Evolutionary conservation across 306 rosid genomes (phyloP).

Genomic region (Carpinus viminea): DNA sequence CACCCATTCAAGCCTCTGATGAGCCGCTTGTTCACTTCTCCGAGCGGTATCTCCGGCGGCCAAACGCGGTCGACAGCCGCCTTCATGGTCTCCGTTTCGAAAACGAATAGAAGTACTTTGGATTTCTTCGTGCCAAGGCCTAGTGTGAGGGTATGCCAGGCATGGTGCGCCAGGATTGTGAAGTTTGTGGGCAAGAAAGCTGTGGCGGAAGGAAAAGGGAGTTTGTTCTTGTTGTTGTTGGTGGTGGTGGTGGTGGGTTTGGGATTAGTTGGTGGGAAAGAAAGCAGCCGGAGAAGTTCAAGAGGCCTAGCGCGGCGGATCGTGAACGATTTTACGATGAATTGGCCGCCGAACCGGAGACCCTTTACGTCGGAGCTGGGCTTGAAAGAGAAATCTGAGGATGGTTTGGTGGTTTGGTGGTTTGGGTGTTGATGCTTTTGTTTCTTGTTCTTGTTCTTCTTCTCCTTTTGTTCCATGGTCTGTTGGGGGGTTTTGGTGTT

Average conservation of each 20-base stretch:
- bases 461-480: conserved; percentile 66
- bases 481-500: conserved; percentile 10
- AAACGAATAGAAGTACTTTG: conserved; percentile 76
- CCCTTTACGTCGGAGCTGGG: conserved; percentile 87
- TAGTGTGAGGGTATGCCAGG: conserved; percentile 92
- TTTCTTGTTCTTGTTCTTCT: conserved; percentile 68
- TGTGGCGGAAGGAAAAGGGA: conserved; percentile 79
- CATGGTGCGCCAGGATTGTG: conserved; percentile 95
- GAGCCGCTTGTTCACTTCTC: conserved; percentile 80
- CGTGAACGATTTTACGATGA: conserved; percentile 92
- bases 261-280: conserved; percentile 59
- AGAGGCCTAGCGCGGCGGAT: conserved; percentile 74
- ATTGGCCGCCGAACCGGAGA: conserved; percentile 90
- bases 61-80: conserved; percentile 57
- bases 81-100: conserved; percentile 69
- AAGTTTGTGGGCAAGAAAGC: conserved; percentile 91
- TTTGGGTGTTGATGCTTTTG: conserved; percentile 89
- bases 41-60: conserved; percentile 85
- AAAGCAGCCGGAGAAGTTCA: conserved; percentile 73
- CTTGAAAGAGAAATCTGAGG: conserved; percentile 91
- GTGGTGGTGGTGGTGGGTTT: neutral
- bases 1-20: conserved; percentile 67
- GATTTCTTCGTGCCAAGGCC: conserved; percentile 97
- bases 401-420: conserved; percentile 62
- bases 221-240: neutral